Conservation (phyloP, 2,329 filamentous ascomycete species). For the Taxawa tesnikishii region DNA sequence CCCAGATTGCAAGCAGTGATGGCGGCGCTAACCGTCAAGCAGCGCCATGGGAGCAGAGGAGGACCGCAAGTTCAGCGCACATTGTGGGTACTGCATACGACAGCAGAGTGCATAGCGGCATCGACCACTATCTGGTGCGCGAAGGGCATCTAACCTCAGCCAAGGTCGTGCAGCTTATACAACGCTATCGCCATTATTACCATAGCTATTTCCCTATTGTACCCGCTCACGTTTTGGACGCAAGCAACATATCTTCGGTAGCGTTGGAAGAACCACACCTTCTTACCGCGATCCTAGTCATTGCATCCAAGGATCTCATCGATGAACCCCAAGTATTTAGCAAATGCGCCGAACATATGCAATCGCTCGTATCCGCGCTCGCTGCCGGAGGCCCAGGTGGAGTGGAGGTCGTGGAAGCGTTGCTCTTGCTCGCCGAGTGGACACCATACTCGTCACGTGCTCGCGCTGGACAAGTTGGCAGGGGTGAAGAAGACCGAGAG, state of each 20-base stretch:
- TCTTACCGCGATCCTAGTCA: constrained; percentile 56
- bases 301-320: constrained; percentile 58
- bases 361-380: constrained; percentile 52
- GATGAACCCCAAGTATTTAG: constrained; percentile 52
- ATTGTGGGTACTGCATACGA: constrained; percentile 1
- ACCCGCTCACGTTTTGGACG: constrained; percentile 46
- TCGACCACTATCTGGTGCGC: constrained; percentile 31
- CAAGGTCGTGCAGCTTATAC: constrained; percentile 39
- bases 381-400: constrained; percentile 54
- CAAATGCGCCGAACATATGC: constrained; percentile 58
- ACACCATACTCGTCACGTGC: constrained; percentile 52
- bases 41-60: constrained; percentile 3
- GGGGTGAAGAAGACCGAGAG: constrained; percentile 61
- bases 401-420: constrained; percentile 58
- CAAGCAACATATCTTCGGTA: constrained; percentile 40
- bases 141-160: constrained; percentile 28
- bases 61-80: neutral
- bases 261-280: constrained; percentile 53
- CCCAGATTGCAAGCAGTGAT: constrained; percentile 29
- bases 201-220: constrained; percentile 61
- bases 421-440: constrained; percentile 62
- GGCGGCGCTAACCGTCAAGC: constrained; percentile 13
- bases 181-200: constrained; percentile 51
- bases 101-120: constrained; percentile 9
- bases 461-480: constrained; percentile 49